Conservation (phyloP, 768 basidiomycete genomes). For the Russula lepida region DNA sequence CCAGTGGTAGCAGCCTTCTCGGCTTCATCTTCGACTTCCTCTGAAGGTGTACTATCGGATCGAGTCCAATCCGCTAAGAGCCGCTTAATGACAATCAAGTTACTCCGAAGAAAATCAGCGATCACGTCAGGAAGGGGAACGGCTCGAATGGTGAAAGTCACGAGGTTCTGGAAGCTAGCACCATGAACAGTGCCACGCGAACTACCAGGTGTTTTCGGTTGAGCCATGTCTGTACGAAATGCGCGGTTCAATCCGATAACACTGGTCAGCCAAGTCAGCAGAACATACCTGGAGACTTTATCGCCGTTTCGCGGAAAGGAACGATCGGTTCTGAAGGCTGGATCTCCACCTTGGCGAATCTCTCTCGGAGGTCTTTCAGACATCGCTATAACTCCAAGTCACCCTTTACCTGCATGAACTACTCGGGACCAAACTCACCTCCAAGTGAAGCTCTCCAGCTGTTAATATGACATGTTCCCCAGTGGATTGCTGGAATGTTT, state of each 20-base stretch:
- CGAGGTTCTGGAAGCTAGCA: constrained; percentile 55
- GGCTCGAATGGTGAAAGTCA: constrained; percentile 80
- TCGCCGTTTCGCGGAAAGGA: constrained; percentile 92
- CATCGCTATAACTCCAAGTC: constrained; percentile 54
- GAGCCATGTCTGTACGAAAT: constrained; percentile 67
- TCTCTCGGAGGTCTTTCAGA: constrained; percentile 89
- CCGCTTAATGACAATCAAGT: constrained; percentile 53
- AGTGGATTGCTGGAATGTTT: constrained; percentile 94
- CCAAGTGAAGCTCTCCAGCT: constrained; percentile 92
- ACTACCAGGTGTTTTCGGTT: constrained; percentile 63
- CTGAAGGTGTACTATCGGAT: constrained; percentile 29
- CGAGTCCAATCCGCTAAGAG: constrained; percentile 38
- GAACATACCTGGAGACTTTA: constrained; percentile 59
- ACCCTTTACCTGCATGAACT: background rate
- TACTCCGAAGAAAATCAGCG: constrained; percentile 69
- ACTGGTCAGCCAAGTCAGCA: background rate
- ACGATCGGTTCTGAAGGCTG: constrained; percentile 94
- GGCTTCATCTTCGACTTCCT: constrained; percentile 29
- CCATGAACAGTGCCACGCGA: constrained; percentile 74
- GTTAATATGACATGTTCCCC: constrained; percentile 96
- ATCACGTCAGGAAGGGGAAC: constrained; percentile 66
- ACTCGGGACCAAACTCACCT: constrained; percentile 41
- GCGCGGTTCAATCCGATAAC: background rate
- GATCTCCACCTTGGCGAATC: constrained; percentile 89
- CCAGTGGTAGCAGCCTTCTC: constrained; percentile 43